Conservation (phyloP, 1,284 basidiomycete genomes). For the Apiotrichum brassicae region DNA sequence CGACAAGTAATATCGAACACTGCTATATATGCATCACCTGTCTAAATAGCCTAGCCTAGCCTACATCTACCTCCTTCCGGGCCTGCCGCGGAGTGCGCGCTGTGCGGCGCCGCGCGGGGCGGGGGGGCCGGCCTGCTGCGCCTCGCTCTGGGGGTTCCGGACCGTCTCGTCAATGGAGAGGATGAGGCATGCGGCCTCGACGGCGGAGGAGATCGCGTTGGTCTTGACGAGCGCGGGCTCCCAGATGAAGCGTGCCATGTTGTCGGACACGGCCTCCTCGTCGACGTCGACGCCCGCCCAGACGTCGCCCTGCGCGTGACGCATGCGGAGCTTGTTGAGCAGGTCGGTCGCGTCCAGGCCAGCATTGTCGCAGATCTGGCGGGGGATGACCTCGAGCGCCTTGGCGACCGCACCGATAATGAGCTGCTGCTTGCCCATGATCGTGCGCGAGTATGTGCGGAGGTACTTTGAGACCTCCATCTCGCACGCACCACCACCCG, state of each 20-base stretch:
- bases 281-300: slow-evolving; percentile 98
- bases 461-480: slow-evolving; percentile 96
- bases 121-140: slow-evolving; percentile 60
- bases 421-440: slow-evolving; percentile 93
- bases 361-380: slow-evolving; percentile 98
- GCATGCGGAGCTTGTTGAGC: slow-evolving; percentile 95
- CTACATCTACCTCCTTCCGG: slow-evolving; percentile 12
- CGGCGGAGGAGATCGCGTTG: slow-evolving; percentile 89
- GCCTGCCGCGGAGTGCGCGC: slow-evolving; percentile 69
- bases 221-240: slow-evolving; percentile 93
- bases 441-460: slow-evolving; percentile 80
- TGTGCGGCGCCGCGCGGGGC: slow-evolving; percentile 78
- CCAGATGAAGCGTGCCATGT: slow-evolving; percentile 98
- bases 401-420: slow-evolving; percentile 95
- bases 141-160: slow-evolving; percentile 82
- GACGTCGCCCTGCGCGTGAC: slow-evolving; percentile 74
- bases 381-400: slow-evolving; percentile 92
- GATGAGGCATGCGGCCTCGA: slow-evolving; percentile 94
- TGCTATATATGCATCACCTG: slow-evolving; percentile 2
- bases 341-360: slow-evolving; percentile 97
- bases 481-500: slow-evolving; percentile 96
- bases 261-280: slow-evolving; percentile 84
- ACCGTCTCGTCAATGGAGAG: slow-evolving; percentile 93
- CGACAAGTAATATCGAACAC: too few species aligned
- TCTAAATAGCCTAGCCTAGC: neutral